phyloP scores from a whole-genome alignment of 768 basidiomycete genomes.

The Candolleomyces efflorescens region DNA sequence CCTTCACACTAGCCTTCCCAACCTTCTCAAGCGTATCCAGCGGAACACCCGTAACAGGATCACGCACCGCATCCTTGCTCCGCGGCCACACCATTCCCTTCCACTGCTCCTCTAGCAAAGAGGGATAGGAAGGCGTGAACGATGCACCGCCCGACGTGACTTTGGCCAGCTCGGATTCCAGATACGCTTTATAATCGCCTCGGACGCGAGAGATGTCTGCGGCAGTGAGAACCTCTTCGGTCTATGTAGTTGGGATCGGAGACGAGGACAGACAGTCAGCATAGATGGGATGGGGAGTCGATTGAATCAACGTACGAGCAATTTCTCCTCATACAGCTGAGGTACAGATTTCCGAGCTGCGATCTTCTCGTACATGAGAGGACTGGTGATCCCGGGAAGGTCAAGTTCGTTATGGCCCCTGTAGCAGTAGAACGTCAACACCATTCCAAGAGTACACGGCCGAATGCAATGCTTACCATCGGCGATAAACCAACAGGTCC shows the following conservation, averaged over 20 bases:
- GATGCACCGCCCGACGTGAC: slow-evolving; percentile 35
- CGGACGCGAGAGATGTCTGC: slow-evolving; percentile 50
- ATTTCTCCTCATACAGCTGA: slow-evolving; percentile 73
- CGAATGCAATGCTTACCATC: slow-evolving; percentile 57
- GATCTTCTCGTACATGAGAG: slow-evolving; percentile 90
- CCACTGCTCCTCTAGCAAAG: slow-evolving; percentile 73
- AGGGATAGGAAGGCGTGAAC: slow-evolving; percentile 33
- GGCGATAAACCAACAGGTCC: slow-evolving; percentile 84
- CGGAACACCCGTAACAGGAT: slow-evolving; percentile 68
- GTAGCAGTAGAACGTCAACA: background rate
- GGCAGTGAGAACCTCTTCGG: slow-evolving; percentile 49
- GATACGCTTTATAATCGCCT: slow-evolving; percentile 50
- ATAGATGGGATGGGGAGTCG: background rate
- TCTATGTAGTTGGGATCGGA: slow-evolving; percentile 22
- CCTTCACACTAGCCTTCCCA: slow-evolving; percentile 64
- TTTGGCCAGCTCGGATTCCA: slow-evolving; percentile 57
- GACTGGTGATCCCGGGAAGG: slow-evolving; percentile 82
- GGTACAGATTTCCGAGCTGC: slow-evolving; percentile 73
- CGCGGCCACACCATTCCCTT: slow-evolving; percentile 59
- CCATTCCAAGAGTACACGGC: no score
- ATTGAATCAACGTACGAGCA: slow-evolving; percentile 51
- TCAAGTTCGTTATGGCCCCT: slow-evolving; percentile 85
- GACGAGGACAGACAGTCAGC: background rate
- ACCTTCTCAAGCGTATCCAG: slow-evolving; percentile 47
- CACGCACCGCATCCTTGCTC: slow-evolving; percentile 41